Conservation (phyloP, 2,329 filamentous ascomycete species). For the Domatiomyces catenatus region DNA sequence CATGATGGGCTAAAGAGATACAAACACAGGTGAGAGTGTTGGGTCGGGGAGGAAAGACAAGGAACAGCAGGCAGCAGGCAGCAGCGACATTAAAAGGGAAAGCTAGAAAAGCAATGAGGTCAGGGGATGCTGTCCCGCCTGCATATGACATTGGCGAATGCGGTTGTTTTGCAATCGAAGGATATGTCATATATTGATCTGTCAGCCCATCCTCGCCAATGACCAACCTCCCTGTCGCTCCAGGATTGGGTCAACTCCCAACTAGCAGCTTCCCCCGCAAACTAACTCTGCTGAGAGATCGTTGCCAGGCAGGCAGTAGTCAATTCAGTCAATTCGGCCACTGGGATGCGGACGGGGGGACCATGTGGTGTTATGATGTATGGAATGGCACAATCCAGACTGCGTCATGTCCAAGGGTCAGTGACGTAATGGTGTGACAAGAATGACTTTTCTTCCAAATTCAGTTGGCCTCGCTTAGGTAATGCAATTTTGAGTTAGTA, state of each 20-base stretch:
- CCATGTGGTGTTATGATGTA: not conserved
- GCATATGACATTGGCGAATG: not conserved
- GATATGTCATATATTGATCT: not conserved
- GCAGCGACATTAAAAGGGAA: not conserved
- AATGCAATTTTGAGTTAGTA: no score
- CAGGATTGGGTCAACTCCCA: not conserved
- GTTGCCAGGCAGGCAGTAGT: not conserved
- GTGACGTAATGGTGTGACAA: no score
- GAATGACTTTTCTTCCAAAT: no score
- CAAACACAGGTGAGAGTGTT: not conserved
- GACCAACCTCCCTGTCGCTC: not conserved
- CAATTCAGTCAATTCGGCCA: no score
- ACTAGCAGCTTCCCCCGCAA: not conserved
- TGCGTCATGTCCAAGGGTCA: no score
- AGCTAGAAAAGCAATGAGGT: not conserved
- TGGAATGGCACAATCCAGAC: no score
- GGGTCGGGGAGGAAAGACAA: not conserved
- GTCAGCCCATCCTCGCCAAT: not conserved
- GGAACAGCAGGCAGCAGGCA: slow-evolving; percentile 2
- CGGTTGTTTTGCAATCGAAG: not conserved
- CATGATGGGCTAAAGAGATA: slow-evolving; percentile 5
- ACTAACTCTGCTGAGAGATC: not conserved
- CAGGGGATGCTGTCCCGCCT: not conserved
- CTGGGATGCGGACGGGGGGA: no score
- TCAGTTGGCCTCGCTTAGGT: no score